phyloP scores from a whole-genome alignment of 108 stramenopile species.

The Chaetoceros muelleri region DNA sequence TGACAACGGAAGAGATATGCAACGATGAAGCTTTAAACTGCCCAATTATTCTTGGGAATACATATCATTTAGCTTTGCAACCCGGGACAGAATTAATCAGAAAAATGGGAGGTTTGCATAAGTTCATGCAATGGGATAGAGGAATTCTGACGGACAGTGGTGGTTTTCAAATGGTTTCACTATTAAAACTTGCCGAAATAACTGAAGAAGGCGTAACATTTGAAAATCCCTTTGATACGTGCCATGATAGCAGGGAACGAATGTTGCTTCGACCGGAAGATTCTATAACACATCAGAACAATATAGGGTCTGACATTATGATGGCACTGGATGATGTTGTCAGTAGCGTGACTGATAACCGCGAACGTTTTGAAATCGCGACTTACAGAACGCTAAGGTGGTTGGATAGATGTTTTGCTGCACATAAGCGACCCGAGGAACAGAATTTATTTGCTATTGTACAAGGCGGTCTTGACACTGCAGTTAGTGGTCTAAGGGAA shows the following conservation, averaged over 20 bases:
- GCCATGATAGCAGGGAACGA: conserved; percentile 6
- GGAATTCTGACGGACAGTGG: conserved; percentile 90
- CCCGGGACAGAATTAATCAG: conserved; percentile 81
- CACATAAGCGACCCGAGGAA: conserved; percentile 48
- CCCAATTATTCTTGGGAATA: conserved; percentile 92
- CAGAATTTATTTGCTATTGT: conserved; percentile 92
- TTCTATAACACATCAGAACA: conserved; percentile 86
- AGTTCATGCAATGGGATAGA: conserved; percentile 79
- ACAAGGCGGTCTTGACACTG: conserved; percentile 94
- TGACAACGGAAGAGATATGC: conserved; percentile 64
- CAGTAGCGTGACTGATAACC: conserved; percentile 49
- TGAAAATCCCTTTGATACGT: conserved; percentile 58
- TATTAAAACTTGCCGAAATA: conserved; percentile 84
- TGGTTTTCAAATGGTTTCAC: conserved; percentile 98
- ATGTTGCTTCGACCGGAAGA: conserved; percentile 93
- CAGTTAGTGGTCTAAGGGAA: conserved; percentile 85
- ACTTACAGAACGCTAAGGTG: conserved; percentile 88
- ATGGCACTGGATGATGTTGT: conserved; percentile 99
- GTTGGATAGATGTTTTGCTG: conserved; percentile 91
- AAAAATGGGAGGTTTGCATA: conserved; percentile 79
- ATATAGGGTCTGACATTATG: conserved; percentile 94
- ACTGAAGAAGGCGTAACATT: conserved; percentile 96
- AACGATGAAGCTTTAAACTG: conserved; percentile 37
- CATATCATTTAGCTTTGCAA: conserved; percentile 93
- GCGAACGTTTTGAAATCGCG: conserved; percentile 74